Evolutionary conservation across 2,329 filamentous ascomycete genomes (phyloP).

Genomic region (Pseudonectria foliicola): DNA sequence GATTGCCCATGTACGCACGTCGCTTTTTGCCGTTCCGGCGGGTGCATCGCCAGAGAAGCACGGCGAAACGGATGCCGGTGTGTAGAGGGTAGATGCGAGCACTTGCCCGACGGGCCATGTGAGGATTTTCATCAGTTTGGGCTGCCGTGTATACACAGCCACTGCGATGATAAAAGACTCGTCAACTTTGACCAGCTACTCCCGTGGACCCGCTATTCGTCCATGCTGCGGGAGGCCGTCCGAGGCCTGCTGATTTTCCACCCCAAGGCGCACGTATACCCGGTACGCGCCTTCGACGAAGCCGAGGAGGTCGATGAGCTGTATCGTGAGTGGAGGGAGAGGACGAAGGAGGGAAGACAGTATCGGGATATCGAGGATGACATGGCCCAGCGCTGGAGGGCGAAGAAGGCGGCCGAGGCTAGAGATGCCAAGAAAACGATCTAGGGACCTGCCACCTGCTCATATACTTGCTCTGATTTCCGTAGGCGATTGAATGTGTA

Average conservation of each 20-base stretch:
- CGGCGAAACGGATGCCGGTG: constrained; percentile 13
- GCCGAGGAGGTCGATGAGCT: constrained; percentile 16
- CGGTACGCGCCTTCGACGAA: constrained; percentile 1
- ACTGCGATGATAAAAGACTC: constrained; percentile 13
- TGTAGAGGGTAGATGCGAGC: constrained; percentile 16
- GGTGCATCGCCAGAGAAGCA: constrained; percentile 19
- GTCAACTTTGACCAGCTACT: constrained; percentile 27
- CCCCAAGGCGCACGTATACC: constrained; percentile 5
- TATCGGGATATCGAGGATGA: constrained; percentile 28
- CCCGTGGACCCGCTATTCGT: constrained; percentile 21
- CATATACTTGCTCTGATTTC: too few species aligned
- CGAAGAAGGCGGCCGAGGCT: background rate
- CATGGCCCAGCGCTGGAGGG: constrained; percentile 7
- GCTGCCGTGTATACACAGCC: constrained; percentile 9
- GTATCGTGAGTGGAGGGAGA: constrained; percentile 24
- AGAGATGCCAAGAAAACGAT: too few species aligned
- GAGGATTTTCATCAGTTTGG: constrained; percentile 4
- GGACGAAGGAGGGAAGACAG: constrained; percentile 22
- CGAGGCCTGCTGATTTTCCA: constrained; percentile 18
- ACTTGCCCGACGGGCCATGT: constrained; percentile 10
- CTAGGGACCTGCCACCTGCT: too few species aligned
- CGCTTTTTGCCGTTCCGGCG: constrained; percentile 21
- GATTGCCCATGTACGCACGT: constrained; percentile 20
- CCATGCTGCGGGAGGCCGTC: constrained; percentile 16
- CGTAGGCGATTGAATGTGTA: too few species aligned